phyloP scores from a whole-genome alignment of 1,284 basidiomycete species.

The Cryptococcus sp. region DNA sequence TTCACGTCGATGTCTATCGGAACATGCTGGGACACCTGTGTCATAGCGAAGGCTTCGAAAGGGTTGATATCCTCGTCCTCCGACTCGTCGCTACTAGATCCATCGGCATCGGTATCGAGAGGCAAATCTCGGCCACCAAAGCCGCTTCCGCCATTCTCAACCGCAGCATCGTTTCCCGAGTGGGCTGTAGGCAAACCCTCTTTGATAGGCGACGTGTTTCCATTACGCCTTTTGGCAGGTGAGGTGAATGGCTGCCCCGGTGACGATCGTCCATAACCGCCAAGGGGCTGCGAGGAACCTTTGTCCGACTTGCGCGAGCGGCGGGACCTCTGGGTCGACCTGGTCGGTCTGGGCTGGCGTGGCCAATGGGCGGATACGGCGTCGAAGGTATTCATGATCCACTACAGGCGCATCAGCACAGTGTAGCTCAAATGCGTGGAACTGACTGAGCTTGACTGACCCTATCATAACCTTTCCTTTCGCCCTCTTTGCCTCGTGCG shows the following conservation, averaged over 20 bases:
- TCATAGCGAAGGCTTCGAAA: constrained; percentile 40
- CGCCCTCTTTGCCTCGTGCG: constrained; percentile 34
- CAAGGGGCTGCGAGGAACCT: constrained; percentile 12
- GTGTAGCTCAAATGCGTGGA: neutral
- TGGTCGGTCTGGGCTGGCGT: constrained; percentile 21
- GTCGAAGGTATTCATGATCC: constrained; percentile 84
- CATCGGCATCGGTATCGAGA: constrained; percentile 1
- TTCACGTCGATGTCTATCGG: constrained; percentile 48
- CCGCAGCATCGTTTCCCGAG: too few relatives aligned
- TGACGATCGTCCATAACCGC: constrained; percentile 25
- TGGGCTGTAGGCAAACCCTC: too few relatives aligned
- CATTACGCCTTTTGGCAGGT: constrained; percentile 15
- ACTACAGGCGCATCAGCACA: constrained; percentile 46
- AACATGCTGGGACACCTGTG: constrained; percentile 35
- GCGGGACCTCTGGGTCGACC: constrained; percentile 31
- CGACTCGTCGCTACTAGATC: constrained; percentile 9
- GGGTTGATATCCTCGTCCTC: constrained; percentile 44
- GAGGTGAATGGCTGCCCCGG: constrained; percentile 15
- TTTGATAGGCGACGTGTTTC: too few relatives aligned
- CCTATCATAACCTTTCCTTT: constrained; percentile 54
- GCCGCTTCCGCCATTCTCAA: too few relatives aligned
- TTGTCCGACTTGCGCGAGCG: constrained; percentile 17
- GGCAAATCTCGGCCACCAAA: neutral
- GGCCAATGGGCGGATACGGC: constrained; percentile 61
- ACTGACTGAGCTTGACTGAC: constrained; percentile 25